Base-by-base conservation (phyloP, 768 basidiomycete species). In the Leccinum incarnatum region DNA sequence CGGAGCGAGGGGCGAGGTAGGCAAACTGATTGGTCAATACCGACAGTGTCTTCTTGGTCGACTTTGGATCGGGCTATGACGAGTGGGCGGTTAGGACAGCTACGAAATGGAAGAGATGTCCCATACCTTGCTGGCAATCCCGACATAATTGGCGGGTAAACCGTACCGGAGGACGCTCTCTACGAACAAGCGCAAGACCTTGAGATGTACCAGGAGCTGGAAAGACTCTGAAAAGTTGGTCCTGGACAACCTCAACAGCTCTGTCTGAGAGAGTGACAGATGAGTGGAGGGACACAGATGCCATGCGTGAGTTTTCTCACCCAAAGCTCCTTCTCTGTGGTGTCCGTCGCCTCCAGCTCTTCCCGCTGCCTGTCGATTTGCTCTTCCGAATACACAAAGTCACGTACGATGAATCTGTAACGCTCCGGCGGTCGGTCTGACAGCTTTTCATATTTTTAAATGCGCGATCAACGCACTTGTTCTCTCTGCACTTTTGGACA, bases 151-250 rank as follows among this genome's bases (percentile, higher is more conserved):
- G 1, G 95, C 93, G 4, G 97, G 97, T 10, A 98, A 78, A 54
- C 97, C 97, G 71, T 98, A 98, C 65, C 96, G 83, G 46, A 99
- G 81, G 19, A 98, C 95, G 57, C 93, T 95, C 76, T 99, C 97
- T 21, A 96, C 87, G 67, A 95, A 98, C 15, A 97, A 78, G 10
- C 93, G 87, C 15, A 97, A 75, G 52, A 96, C 82, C 75, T 98
- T 98, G 65, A 98, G 79, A 69, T 98, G 97, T 0, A 95, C 91
- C 19, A 98, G 80, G 54, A 96, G 80, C 72, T 98, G 93, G 77
- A 95, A 94, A 5, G 95, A 87, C 77, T 99, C 97, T 1, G 95
- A 95, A 73, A 98, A 99, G 75, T 96, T 98, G 54, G 93, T 97
- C 55, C 97, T 82, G 37, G 95, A 87, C 37, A 98, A 73, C 65